Conservation (phyloP, 768 basidiomycete species). For the Tylopilus rubrobrunneus region DNA sequence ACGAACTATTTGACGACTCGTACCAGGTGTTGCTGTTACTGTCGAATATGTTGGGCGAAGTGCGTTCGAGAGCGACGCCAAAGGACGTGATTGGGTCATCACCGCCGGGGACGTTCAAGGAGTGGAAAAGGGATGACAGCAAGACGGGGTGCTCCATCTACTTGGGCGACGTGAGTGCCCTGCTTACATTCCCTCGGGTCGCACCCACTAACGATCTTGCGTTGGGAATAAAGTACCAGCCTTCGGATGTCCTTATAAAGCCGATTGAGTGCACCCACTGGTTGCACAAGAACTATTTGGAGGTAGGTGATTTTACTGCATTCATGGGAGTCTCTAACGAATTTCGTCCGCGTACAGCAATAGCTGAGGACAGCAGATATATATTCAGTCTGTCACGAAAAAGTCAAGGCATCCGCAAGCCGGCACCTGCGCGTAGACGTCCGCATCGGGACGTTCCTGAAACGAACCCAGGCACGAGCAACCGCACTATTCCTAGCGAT, state of each 20-base stretch:
- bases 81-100: conserved; percentile 55
- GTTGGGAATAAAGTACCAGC: conserved; percentile 48
- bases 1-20: conserved; percentile 64
- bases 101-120: conserved; percentile 59
- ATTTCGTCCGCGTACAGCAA: conserved; percentile 44
- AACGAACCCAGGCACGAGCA: conserved; percentile 6
- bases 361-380: conserved; percentile 76
- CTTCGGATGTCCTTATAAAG: conserved; percentile 59
- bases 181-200: neutral
- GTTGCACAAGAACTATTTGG: conserved; percentile 73
- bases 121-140: conserved; percentile 62
- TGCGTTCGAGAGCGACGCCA: conserved; percentile 59
- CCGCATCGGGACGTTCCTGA: conserved; percentile 6
- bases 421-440: conserved; percentile 20
- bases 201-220: neutral
- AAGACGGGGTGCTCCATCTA: conserved; percentile 82
- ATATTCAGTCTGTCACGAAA: conserved; percentile 76
- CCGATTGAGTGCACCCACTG: conserved; percentile 73
- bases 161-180: conserved; percentile 68
- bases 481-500: neutral
- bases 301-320: conserved; percentile 40
- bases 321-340: conserved; percentile 1
- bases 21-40: conserved; percentile 36
- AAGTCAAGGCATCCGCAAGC: conserved; percentile 37
- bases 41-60: conserved; percentile 63